A percentile compares a stretch with the other conserved stretches of the same genome.
These are phyloP conservation scores for Penicillium sp. DNA, from an alignment of 2,329 filamentous ascomycete genomes.

Conservation along the genomic window DNA sequence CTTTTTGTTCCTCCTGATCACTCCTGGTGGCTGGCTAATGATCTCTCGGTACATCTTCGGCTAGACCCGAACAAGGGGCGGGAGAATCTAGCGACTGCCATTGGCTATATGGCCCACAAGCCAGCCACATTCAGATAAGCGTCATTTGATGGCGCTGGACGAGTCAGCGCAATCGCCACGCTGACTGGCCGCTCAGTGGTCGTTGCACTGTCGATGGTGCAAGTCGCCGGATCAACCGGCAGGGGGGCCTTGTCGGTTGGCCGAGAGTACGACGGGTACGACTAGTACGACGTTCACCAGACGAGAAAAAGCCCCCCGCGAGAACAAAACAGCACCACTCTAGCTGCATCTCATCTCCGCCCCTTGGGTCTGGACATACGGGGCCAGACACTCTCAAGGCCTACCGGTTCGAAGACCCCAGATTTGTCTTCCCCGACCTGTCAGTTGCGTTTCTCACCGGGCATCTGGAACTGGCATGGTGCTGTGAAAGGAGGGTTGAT, in stretches of 20 bases:
- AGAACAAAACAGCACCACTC: not conserved
- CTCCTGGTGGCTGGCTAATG: not conserved
- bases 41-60: constrained; percentile 10
- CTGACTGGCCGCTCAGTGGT: not conserved
- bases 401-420: constrained; percentile 19
- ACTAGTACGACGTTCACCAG: constrained; percentile 3
- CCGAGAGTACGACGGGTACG: constrained; percentile 4
- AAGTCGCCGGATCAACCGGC: constrained; percentile 11
- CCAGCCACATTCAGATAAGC: constrained; percentile 2
- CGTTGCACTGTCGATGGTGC: not conserved
- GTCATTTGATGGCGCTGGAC: not conserved
- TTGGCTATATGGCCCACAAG: constrained; percentile 3
- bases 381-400: not conserved
- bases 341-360: constrained; percentile 5
- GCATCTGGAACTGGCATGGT: constrained; percentile 25
- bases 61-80: constrained; percentile 17
- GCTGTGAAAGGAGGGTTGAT: constrained; percentile 1
- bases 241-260: constrained; percentile 4
- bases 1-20: not conserved
- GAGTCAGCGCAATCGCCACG: not conserved
- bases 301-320: constrained; percentile 6
- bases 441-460: constrained; percentile 20
- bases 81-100: not conserved
- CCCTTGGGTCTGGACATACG: not conserved
- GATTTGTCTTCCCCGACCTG: constrained; percentile 22